Conservation (phyloP, 768 basidiomycete species). For the Tylopilus plumbeoviolaceoides region DNA sequence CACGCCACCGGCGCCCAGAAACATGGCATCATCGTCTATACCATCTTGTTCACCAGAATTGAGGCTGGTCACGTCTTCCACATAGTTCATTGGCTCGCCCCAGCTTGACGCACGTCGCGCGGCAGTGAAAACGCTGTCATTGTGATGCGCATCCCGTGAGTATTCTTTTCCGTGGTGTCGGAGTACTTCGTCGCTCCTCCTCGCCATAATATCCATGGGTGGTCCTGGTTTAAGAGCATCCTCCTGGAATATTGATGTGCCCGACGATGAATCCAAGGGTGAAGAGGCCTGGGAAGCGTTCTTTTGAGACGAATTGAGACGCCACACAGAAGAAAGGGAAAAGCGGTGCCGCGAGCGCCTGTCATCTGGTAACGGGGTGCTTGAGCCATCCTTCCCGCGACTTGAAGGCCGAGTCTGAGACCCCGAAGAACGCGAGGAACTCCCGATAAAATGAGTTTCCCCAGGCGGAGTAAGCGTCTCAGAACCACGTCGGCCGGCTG, state of each 20-base stretch:
- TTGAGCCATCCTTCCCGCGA: conserved; percentile 19
- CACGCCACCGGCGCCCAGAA: conserved; percentile 50
- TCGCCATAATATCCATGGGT: conserved; percentile 21
- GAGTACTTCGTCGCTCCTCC: conserved; percentile 46
- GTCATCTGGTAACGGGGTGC: conserved; percentile 20
- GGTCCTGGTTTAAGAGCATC: conserved; percentile 15
- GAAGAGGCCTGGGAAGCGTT: conserved; percentile 27
- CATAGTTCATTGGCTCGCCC: conserved; percentile 45
- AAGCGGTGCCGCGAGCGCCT: conserved; percentile 27
- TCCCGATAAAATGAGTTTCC: conserved; percentile 10
- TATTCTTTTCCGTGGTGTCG: conserved; percentile 29
- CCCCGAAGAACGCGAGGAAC: conserved; percentile 19
- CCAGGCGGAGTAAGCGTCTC: conserved; percentile 25
- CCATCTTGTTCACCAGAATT: conserved; percentile 42
- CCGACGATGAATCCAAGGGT: conserved; percentile 31
- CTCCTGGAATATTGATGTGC: conserved; percentile 26
- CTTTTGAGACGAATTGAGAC: conserved; percentile 17
- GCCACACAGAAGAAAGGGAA: conserved; percentile 31
- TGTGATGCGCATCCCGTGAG: conserved; percentile 22
- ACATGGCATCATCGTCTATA: conserved; percentile 49
- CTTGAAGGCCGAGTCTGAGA: conserved; percentile 27
- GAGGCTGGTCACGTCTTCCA: conserved; percentile 41
- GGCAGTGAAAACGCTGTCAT: conserved; percentile 33
- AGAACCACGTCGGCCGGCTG: conserved; percentile 27
- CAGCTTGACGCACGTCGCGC: conserved; percentile 64